These are phyloP conservation scores for Cucurbita pepo DNA, from an alignment of 306 rosid species.

Conservation along the genomic window DNA sequence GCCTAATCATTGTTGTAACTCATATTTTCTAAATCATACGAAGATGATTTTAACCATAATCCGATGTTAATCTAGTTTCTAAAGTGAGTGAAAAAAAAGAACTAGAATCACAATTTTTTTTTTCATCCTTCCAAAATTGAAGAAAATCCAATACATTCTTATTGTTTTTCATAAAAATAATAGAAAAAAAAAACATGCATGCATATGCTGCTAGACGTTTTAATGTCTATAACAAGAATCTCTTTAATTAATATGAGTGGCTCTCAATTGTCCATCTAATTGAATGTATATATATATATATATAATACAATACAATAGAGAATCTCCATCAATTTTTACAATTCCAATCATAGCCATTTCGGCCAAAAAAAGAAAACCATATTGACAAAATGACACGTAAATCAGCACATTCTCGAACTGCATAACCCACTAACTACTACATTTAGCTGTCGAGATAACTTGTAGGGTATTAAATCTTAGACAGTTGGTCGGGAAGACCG, in stretches of 20 bases:
- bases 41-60: not conserved
- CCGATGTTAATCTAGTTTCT: not conserved
- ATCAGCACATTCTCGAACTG: not conserved
- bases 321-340: not conserved
- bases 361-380: not conserved
- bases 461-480: too few relatives aligned
- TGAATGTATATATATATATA: not conserved
- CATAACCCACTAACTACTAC: not conserved
- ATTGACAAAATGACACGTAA: not conserved
- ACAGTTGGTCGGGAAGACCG: not conserved
- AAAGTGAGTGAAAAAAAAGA: not conserved
- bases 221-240: not conserved
- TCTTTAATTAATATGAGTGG: not conserved
- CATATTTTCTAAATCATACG: not conserved
- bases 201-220: not conserved
- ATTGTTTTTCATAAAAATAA: not conserved
- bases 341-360: not conserved
- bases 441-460: not conserved
- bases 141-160: not conserved
- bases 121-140: not conserved
- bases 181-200: not conserved
- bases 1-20: not conserved
- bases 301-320: not conserved
- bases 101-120: not conserved
- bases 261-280: not conserved